Percentiles rank a stretch among this genome's conserved stretches.
These are phyloP conservation scores for Papiliotrema nemorosa DNA, from an alignment of 1,284 basidiomycete species.

Conservation along the genomic window DNA sequence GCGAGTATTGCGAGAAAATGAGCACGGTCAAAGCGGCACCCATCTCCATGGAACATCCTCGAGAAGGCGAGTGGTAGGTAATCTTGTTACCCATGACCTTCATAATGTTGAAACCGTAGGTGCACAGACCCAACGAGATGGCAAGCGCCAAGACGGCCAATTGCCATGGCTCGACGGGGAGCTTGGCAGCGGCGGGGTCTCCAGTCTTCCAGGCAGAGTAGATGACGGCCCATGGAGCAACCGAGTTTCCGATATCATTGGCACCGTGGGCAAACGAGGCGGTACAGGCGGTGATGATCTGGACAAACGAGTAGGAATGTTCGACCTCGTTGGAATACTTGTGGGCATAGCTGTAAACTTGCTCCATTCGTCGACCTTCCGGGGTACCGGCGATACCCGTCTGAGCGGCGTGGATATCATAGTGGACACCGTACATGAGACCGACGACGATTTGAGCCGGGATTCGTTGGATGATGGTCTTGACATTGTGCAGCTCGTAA, in stretches of 20 bases:
- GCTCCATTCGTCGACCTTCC: constrained; percentile 46
- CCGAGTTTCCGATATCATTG: constrained; percentile 50
- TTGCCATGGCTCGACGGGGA: constrained; percentile 51
- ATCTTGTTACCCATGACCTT: constrained; percentile 52
- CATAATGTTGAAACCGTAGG: constrained; percentile 50
- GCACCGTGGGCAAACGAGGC: constrained; percentile 53
- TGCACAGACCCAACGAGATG: constrained; percentile 51
- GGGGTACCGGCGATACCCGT: constrained; percentile 42
- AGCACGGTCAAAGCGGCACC: constrained; percentile 51
- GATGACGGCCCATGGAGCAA: constrained; percentile 51
- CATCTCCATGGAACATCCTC: constrained; percentile 53
- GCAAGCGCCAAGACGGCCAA: constrained; percentile 45
- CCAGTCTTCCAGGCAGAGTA: constrained; percentile 47
- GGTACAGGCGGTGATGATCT: constrained; percentile 52
- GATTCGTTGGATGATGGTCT: constrained; percentile 25
- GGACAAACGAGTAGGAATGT: constrained; percentile 52
- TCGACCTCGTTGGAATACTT: constrained; percentile 53
- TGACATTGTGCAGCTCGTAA: constrained; percentile 35
- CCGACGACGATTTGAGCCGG: constrained; percentile 28
- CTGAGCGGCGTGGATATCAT: constrained; percentile 49
- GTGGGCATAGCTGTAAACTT: constrained; percentile 44
- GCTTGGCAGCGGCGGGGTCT: constrained; percentile 36
- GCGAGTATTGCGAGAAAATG: constrained; percentile 49
- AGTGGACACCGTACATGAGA: constrained; percentile 35
- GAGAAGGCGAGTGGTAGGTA: constrained; percentile 51